phyloP scores from a whole-genome alignment of 495 filamentous ascomycete genomes.

The Collariella sp. region DNA sequence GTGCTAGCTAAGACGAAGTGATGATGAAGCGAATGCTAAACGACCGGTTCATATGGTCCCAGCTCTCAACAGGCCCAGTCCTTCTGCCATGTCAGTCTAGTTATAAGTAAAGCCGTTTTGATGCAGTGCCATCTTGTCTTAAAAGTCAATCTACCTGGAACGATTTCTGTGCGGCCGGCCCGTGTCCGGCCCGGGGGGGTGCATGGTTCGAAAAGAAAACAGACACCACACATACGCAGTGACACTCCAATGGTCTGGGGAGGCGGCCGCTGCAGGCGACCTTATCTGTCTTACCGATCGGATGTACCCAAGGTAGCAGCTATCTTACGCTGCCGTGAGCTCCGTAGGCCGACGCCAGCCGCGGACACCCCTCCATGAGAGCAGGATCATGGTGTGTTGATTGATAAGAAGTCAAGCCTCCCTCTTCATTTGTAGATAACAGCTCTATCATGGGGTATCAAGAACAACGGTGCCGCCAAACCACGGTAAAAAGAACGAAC shows the following conservation, averaged over 20 bases:
- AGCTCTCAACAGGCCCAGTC: too few relatives aligned
- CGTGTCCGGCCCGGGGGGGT: neutral
- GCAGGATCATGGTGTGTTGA: neutral
- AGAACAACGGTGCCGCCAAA: too few relatives aligned
- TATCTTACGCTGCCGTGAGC: neutral
- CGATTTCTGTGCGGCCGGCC: slow-evolving; percentile 3
- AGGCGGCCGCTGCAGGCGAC: neutral
- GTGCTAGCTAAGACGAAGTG: too few relatives aligned
- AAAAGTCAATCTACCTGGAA: neutral
- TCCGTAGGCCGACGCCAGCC: slow-evolving; percentile 4
- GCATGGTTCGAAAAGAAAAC: slow-evolving; percentile 5
- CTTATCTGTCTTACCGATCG: slow-evolving; percentile 2
- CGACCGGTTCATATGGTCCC: too few relatives aligned
- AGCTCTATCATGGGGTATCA: neutral
- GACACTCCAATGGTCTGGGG: neutral
- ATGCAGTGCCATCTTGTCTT: neutral
- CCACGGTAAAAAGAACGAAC: neutral
- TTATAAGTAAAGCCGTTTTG: too few relatives aligned
- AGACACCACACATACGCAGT: neutral
- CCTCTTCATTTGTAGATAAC: neutral
- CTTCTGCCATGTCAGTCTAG: too few relatives aligned
- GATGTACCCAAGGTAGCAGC: neutral
- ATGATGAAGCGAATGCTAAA: too few relatives aligned
- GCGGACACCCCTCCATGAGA: neutral
- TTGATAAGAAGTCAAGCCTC: neutral